Evolutionary conservation across 2,329 filamentous ascomycete species (phyloP).

Genomic region (Acrodontium crateriforme): DNA sequence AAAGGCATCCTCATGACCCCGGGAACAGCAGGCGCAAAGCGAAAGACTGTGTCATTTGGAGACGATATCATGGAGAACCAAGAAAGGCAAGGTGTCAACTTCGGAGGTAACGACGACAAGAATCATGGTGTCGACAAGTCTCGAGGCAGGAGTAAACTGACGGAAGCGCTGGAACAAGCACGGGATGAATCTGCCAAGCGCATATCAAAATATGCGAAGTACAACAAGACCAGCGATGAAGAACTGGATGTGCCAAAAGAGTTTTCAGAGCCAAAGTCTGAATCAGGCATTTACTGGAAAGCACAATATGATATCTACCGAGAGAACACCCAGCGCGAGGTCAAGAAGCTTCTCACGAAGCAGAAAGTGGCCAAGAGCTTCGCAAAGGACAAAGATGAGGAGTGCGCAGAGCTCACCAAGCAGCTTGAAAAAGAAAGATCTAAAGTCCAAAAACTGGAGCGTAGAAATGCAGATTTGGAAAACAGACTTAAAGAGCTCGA

Average conservation of each 20-base stretch:
- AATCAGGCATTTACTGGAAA: conserved; percentile 71
- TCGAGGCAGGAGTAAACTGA: conserved; percentile 28
- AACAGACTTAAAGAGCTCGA: conserved; percentile 39
- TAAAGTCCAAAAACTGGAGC: conserved; percentile 51
- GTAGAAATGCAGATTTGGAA: conserved; percentile 46
- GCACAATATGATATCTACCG: conserved; percentile 62
- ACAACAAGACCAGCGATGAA: conserved; percentile 12
- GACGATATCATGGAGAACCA: conserved; percentile 44
- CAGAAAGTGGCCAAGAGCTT: conserved; percentile 68
- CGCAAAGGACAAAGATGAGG: conserved; percentile 61
- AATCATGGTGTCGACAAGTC: conserved; percentile 16
- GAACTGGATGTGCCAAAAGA: conserved; percentile 44
- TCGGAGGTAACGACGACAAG: conserved; percentile 26
- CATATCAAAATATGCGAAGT: conserved; percentile 20
- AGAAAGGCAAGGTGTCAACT: conserved; percentile 32
- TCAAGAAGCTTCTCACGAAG: conserved; percentile 66
- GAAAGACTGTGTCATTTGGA: conserved; percentile 49
- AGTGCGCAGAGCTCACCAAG: conserved; percentile 51
- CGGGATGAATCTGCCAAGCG: conserved; percentile 25
- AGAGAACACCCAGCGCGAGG: conserved; percentile 55
- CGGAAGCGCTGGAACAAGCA: conserved; percentile 30
- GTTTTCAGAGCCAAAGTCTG: conserved; percentile 58
- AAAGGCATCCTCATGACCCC: conserved; percentile 50
- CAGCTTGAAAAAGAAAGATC: conserved; percentile 55
- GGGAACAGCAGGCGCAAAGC: conserved; percentile 40